Percentiles rank a stretch among this genome's conserved stretches.
These are phyloP conservation scores for Solanum pennellii DNA, from an alignment of 257 asterid species.

Conservation along the genomic window DNA sequence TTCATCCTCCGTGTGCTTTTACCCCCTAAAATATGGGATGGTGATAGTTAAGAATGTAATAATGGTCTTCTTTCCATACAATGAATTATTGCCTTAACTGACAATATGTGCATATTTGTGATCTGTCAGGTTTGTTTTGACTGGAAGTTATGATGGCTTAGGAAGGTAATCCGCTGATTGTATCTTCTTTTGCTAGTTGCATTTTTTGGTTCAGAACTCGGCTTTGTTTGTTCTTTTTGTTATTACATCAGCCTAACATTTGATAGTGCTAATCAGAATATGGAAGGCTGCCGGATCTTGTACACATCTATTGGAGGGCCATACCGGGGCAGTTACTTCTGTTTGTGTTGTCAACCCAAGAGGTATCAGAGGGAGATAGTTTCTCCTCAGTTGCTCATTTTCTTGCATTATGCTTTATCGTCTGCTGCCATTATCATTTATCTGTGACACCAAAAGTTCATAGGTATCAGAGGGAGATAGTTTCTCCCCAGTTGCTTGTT, in stretches of 20 bases:
- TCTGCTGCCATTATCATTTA: not conserved
- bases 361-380: constrained; percentile 29
- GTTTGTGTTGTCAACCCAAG: constrained; percentile 47
- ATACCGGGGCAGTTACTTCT: constrained; percentile 71
- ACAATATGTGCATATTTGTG: constrained; percentile 5
- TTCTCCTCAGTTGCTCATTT: not conserved
- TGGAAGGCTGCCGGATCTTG: constrained; percentile 84
- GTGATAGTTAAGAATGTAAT: not conserved
- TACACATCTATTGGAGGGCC: constrained; percentile 77
- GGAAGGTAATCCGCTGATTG: constrained; percentile 60
- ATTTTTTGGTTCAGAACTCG: not conserved
- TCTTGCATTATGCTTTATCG: not conserved
- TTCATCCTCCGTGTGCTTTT: not conserved
- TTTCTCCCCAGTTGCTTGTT: not conserved
- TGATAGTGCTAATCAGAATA: constrained; percentile 30
- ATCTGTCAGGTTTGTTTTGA: constrained; percentile 59
- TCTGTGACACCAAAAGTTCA: not conserved
- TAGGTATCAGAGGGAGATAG: constrained; percentile 25
- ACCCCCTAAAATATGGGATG: not conserved
- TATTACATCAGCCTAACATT: not conserved
- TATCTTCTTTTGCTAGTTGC: not conserved
- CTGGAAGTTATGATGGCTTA: constrained; percentile 88
- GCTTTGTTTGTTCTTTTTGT: not conserved
- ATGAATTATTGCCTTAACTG: not conserved
- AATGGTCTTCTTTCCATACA: not conserved